Evolutionary conservation across 2,329 filamentous ascomycete species (phyloP).

Genomic region (Diaporthe ampelina): DNA sequence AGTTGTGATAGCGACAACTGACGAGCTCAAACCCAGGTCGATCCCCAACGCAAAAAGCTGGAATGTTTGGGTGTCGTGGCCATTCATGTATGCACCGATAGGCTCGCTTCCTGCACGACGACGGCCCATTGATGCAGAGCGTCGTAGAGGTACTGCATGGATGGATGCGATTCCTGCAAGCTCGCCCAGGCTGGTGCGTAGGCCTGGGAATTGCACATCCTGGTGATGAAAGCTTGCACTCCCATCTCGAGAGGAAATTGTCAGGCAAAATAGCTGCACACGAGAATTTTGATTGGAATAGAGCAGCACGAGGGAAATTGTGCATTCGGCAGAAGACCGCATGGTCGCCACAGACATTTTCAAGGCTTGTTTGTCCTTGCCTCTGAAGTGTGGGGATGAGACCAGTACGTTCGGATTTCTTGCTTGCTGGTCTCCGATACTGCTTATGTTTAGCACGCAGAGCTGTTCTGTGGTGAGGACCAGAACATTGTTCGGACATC

Average conservation of each 20-base stretch:
- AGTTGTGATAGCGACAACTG: slow-evolving; percentile 40
- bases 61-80: slow-evolving; percentile 57
- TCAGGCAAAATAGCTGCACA: slow-evolving; percentile 55
- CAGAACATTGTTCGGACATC: slow-evolving; percentile 64
- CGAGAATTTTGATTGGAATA: slow-evolving; percentile 51
- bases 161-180: slow-evolving; percentile 32
- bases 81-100: slow-evolving; percentile 49
- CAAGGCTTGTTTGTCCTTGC: slow-evolving; percentile 54
- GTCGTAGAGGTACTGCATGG: slow-evolving; percentile 32
- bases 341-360: slow-evolving; percentile 52
- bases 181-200: background rate
- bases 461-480: slow-evolving; percentile 70
- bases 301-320: slow-evolving; percentile 50
- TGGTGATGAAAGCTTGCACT: slow-evolving; percentile 56
- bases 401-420: slow-evolving; percentile 50
- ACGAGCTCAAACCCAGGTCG: slow-evolving; percentile 60
- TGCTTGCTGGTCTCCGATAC: slow-evolving; percentile 28
- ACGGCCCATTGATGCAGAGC: background rate
- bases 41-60: slow-evolving; percentile 60
- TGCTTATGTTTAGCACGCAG: slow-evolving; percentile 60
- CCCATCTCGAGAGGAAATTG: slow-evolving; percentile 42
- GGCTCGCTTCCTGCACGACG: background rate
- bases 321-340: slow-evolving; percentile 10
- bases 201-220: slow-evolving; percentile 41
- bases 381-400: slow-evolving; percentile 61